Conservation (phyloP, 371 early-diverging fungal genomes). For the Lichtheimia corymbifera region DNA sequence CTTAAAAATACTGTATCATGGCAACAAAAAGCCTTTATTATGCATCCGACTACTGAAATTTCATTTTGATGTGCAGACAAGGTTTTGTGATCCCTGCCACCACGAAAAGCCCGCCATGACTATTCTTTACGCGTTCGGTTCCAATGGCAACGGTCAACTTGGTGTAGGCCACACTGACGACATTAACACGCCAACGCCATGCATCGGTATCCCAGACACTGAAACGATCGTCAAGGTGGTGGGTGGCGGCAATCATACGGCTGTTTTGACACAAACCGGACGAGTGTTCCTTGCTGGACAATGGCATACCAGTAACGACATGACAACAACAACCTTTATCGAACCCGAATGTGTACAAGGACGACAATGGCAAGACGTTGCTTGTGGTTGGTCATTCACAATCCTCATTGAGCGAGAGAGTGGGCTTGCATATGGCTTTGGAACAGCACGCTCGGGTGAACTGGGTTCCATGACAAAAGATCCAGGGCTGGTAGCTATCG, state of each 20-base stretch:
- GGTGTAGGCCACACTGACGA: conserved; percentile 57
- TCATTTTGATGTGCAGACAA: too few relatives aligned
- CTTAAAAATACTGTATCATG: too few relatives aligned
- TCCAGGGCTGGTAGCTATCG: conserved; percentile 19
- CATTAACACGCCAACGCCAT: conserved; percentile 20
- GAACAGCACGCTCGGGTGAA: conserved; percentile 55
- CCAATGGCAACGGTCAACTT: conserved; percentile 67
- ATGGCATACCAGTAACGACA: conserved; percentile 2
- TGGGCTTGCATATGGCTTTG: conserved; percentile 48
- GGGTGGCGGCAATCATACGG: conserved; percentile 72
- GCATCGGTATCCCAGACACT: conserved; percentile 27
- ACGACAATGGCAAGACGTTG: conserved; percentile 44
- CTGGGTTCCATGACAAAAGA: conserved; percentile 23
- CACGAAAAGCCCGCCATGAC: neutral
- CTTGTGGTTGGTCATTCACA: conserved; percentile 66
- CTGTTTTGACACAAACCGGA: conserved; percentile 40
- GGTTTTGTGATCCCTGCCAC: too few relatives aligned
- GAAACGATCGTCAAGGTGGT: conserved; percentile 27
- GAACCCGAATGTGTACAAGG: conserved; percentile 3
- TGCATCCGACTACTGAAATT: too few relatives aligned
- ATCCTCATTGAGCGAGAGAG: conserved; percentile 31
- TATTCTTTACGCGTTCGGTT: conserved; percentile 57
- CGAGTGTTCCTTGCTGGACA: conserved; percentile 22
- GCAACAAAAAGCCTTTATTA: too few relatives aligned
- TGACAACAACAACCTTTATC: neutral